Base-by-base conservation (phyloP, 495 filamentous ascomycete species). In the Stereocaulon alpinum region DNA sequence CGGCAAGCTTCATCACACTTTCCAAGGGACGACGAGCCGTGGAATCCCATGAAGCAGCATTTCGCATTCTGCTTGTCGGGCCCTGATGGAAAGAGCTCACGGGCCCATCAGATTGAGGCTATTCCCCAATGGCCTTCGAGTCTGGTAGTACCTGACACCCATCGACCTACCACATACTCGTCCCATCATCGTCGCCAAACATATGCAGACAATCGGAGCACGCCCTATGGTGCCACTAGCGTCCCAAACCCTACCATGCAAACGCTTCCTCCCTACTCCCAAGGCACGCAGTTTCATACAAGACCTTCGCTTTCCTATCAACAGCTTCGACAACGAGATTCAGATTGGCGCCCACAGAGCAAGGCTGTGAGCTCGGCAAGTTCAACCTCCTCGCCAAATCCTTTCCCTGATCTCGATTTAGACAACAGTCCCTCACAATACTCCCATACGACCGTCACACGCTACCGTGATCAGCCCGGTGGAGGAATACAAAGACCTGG, bases 1-100 rank as follows among this genome's bases (percentile, higher is more conserved):
- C 3, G 24, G 24, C 24, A 24, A 24, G 24, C 24, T 24, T 24
- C 24, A 24, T 24, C 24, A 24, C 24, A 24, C 24, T 24, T 24
- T 24, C 24, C 24, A 24, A 24, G 24, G 24, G 24, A 24, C 24
- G 24, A 24, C 3, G 24, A 24, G 45, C 57, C 57, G 15, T 59
- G 57, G 57, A 53, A 47, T 59, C 47, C 20, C 45, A 37, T 59
- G 47, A 30, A 30, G 29, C 56, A 52, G 41, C 40, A 44, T 32
- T 53, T 44, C 49, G 57, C 48, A 22, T 22, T 34, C 24, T 59
- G 27, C 24, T 47, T 40, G 37, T 47, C 57, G 18, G 40, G 6
- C 11, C 29, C 30, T 59, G 40, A 53, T 52, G 20, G 30, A 18
- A 49, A 6, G 43, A 53, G 57, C 48, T 59, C 48, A 59, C 48